Base-by-base conservation (phyloP, 331 rosid species). In the Malus hybrid region DNA sequence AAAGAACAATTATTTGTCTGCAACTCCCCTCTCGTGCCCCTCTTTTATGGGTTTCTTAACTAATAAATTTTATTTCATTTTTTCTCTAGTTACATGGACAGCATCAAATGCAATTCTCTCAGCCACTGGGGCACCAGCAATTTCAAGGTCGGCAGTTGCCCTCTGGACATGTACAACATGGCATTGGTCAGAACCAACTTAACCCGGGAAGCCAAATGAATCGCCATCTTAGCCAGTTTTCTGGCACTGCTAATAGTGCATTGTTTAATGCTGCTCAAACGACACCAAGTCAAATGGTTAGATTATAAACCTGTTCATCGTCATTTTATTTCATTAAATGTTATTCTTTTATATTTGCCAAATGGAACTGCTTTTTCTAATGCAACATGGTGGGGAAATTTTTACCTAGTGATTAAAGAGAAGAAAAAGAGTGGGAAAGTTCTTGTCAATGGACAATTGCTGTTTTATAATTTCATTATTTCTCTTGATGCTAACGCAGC, bases 91-190 rank as follows among this genome's bases (percentile, higher is more conserved):
- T 91, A 83, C 98, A 91, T 65, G 96, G 98, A 70, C 97, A 91
- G 55, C 96, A 88, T 75, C 97, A 88, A 82, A 87, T 91, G 98
- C 98, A 94, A 79, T 92, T 87, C 87, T 85, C 98, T 72, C 93
- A 88, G 82, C 30, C 88, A 60, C 77, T 93, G 84, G 98, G 90
- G 72, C 96, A 90, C 83, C 98, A 90, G 79, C 96, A 90, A 77
- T 91, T 86, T 83, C 98, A 91, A 90, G 87, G 91, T 73, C 85
- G 98, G 86, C 98, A 93, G 81, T 84, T 93, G 80, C 57, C 96
- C 60, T 83, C 98, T 28, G 98, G 91, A 64, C 98, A 89, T 71
- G 87, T 89, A 79, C 94, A 88, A 72, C 98, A 93, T 81, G 85
- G 89, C 79, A 87, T 93, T 78, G 89, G 90, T 87, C 98, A 93